These are phyloP conservation scores for Thymus mandschuricus DNA, from an alignment of 257 asterid species.

Conservation along the genomic window DNA sequence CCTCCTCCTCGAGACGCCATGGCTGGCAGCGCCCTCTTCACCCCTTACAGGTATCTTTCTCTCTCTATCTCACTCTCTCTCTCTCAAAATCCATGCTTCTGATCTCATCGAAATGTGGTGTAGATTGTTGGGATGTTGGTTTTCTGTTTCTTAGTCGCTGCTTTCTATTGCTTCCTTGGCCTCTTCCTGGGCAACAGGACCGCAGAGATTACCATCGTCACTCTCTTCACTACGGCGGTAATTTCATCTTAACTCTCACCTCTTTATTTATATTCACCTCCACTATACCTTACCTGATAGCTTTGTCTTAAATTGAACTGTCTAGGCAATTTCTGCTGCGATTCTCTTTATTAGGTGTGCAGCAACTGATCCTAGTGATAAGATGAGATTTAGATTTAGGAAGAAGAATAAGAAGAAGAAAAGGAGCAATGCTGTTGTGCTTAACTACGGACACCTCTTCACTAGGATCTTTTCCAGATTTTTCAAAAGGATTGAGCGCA, in stretches of 20 bases:
- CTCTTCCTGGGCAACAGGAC: constrained; percentile 68
- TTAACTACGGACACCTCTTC: constrained; percentile 49
- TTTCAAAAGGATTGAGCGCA: constrained; percentile 71
- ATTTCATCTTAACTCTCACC: not conserved
- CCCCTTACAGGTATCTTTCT: constrained; percentile 67
- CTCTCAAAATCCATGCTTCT: not conserved
- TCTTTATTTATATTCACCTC: too few species aligned
- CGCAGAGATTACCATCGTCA: constrained; percentile 66
- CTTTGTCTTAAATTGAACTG: not conserved
- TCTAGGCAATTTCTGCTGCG: constrained; percentile 71
- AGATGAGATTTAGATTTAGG: constrained; percentile 61
- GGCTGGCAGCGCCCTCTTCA: constrained; percentile 99
- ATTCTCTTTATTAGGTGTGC: constrained; percentile 77
- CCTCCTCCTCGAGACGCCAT: constrained; percentile 63
- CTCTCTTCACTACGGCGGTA: constrained; percentile 72
- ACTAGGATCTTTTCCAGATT: constrained; percentile 59
- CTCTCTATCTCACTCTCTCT: not conserved
- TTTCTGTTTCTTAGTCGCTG: constrained; percentile 67
- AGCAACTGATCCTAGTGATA: constrained; percentile 85
- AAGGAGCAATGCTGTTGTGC: constrained; percentile 23
- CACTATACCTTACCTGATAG: not conserved
- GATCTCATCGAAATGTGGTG: constrained; percentile 18
- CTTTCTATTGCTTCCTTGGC: constrained; percentile 84
- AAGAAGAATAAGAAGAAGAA: constrained; percentile 64
- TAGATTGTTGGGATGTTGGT: constrained; percentile 86